phyloP scores from a whole-genome alignment of 2,329 filamentous ascomycete species.

The Nemania bipapillata region DNA sequence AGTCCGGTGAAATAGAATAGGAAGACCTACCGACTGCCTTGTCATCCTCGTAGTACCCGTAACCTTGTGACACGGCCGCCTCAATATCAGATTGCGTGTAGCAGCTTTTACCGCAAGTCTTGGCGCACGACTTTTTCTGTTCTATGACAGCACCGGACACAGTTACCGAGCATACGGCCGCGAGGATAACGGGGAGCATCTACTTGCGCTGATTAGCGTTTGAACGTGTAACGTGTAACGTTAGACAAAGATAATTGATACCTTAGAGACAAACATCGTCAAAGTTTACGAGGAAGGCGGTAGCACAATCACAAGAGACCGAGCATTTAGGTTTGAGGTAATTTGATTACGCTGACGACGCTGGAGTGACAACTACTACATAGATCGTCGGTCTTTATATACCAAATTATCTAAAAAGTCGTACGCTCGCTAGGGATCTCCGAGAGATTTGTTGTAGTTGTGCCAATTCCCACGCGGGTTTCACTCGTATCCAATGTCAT shows the following conservation, averaged over 20 bases:
- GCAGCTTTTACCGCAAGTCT: slow-evolving; percentile 54
- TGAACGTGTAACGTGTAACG: background rate
- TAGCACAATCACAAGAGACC: background rate
- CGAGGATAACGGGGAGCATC: slow-evolving; percentile 32
- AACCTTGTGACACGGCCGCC: slow-evolving; percentile 52
- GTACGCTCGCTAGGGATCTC: slow-evolving; percentile 1
- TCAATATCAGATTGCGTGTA: slow-evolving; percentile 53
- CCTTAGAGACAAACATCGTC: slow-evolving; percentile 38
- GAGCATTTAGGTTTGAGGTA: background rate
- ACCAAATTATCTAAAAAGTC: background rate
- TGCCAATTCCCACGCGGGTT: background rate
- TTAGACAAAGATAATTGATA: slow-evolving; percentile 6
- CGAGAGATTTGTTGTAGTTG: background rate
- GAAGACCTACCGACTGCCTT: slow-evolving; percentile 34
- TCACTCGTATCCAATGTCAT: slow-evolving; percentile 22
- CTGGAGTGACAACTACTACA: background rate
- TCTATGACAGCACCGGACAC: slow-evolving; percentile 27
- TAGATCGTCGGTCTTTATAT: background rate
- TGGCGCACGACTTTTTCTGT: slow-evolving; percentile 47
- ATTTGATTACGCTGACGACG: slow-evolving; percentile 8
- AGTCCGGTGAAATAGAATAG: background rate
- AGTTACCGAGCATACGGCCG: slow-evolving; percentile 33
- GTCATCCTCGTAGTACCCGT: slow-evolving; percentile 42
- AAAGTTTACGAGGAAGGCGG: background rate
- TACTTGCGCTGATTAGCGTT: background rate